A percentile compares a stretch with the other conserved stretches of the same genome.
These are phyloP conservation scores for Teunomyces atbi DNA, from an alignment of 805 yeast species.

Conservation along the genomic window DNA sequence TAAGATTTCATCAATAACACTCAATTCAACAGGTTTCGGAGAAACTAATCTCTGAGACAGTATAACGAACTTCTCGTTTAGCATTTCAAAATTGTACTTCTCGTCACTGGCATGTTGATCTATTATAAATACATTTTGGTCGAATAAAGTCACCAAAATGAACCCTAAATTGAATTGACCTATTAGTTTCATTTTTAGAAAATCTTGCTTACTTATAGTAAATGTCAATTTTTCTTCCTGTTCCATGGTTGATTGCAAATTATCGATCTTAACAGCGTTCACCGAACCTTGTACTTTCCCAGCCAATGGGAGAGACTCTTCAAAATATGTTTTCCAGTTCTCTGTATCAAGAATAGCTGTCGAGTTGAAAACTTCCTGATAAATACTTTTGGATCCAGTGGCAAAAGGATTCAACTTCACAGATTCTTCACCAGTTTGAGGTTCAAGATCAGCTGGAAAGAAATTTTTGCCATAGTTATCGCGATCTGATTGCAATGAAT, in stretches of 20 bases:
- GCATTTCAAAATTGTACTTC: conserved; percentile 80
- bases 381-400: neutral
- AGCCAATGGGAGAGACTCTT: neutral
- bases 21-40: conserved; percentile 61
- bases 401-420: neutral
- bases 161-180: conserved; percentile 98
- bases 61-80: conserved; percentile 54
- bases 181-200: conserved; percentile 68
- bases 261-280: conserved; percentile 25
- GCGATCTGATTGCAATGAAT: neutral
- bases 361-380: neutral
- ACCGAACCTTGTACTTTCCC: neutral
- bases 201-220: conserved; percentile 70
- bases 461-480: conserved; percentile 10
- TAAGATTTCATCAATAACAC: conserved; percentile 73
- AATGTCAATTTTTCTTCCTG: conserved; percentile 61
- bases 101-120: conserved; percentile 99
- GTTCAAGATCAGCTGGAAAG: conserved; percentile 7
- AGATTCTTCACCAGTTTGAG: neutral
- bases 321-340: neutral
- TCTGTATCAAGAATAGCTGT: neutral
- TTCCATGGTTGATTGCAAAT: conserved; percentile 44
- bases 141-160: conserved; percentile 64
- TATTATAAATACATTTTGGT: conserved; percentile 70
- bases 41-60: conserved; percentile 64